Conservation (phyloP, 208 protist species). For the Trypanosoma avium region DNA sequence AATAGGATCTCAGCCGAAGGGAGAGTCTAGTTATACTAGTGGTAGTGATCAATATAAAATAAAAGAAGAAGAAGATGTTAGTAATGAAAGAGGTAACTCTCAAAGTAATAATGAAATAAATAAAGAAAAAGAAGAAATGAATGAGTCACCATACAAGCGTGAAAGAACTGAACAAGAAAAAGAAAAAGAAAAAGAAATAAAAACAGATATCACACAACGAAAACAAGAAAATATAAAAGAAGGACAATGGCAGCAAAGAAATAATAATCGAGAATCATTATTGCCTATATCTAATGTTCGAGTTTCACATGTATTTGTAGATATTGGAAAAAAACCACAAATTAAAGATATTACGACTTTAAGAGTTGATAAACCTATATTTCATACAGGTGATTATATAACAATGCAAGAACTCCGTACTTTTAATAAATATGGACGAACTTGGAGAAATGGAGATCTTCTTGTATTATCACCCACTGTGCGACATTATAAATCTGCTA, state of each 20-base stretch:
- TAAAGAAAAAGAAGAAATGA: slow-evolving; percentile 2
- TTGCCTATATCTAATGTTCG: slow-evolving; percentile 8
- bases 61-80: neutral
- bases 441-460: slow-evolving; percentile 25
- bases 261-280: neutral
- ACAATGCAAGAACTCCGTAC: slow-evolving; percentile 25
- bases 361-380: slow-evolving; percentile 16
- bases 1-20: too few relatives aligned
- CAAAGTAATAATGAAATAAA: neutral
- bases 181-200: neutral
- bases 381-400: slow-evolving; percentile 21
- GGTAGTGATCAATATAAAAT: neutral
- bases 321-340: neutral
- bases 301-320: slow-evolving; percentile 18
- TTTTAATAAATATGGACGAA: neutral
- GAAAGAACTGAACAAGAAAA: neutral
- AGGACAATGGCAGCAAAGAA: too few relatives aligned
- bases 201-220: too few relatives aligned
- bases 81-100: neutral
- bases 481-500: slow-evolving; percentile 2
- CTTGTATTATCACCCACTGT: slow-evolving; percentile 18
- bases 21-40: too few relatives aligned
- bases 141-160: neutral
- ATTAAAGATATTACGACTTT: slow-evolving; percentile 9
- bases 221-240: too few relatives aligned